A percentile compares a stretch with the other conserved stretches of the same genome.
phyloP scores from a whole-genome alignment of 257 asterid genomes.

The Anisodus tanguticus region DNA sequence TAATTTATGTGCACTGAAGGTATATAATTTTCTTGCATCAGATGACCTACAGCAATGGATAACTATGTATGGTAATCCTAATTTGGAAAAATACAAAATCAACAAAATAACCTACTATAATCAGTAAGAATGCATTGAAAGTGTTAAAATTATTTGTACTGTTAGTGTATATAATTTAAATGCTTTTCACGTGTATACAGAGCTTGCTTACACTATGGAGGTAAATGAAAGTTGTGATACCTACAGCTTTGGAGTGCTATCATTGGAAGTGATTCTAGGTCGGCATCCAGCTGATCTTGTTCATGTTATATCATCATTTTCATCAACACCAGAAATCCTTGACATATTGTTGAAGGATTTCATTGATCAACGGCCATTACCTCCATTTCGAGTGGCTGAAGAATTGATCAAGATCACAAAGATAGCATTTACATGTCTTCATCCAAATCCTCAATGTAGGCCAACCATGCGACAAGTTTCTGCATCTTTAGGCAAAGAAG shows the following conservation, averaged over 20 bases:
- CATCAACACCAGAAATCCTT: neutral
- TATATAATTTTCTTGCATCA: too few species aligned
- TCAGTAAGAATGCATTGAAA: too few species aligned
- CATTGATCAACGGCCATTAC: conserved; percentile 37
- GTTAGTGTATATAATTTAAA: neutral
- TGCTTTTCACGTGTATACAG: conserved; percentile 9
- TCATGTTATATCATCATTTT: neutral
- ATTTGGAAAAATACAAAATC: too few species aligned
- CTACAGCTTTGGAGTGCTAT: conserved; percentile 52
- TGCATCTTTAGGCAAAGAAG: conserved; percentile 29
- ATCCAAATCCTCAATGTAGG: conserved; percentile 37
- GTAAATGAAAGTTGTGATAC: conserved; percentile 46
- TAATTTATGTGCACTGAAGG: too few species aligned
- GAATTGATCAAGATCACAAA: conserved; percentile 23
- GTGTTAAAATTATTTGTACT: too few species aligned
- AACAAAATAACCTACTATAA: too few species aligned
- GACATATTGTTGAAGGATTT: conserved; percentile 20
- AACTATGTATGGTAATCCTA: too few species aligned
- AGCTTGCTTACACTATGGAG: conserved; percentile 42
- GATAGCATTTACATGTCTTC: conserved; percentile 43
- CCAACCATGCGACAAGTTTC: conserved; percentile 49
- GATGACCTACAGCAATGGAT: too few species aligned
- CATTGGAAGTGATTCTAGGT: conserved; percentile 49
- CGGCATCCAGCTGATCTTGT: conserved; percentile 41
- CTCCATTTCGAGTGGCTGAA: conserved; percentile 31